A percentile compares a stretch with the other conserved stretches of the same genome.
Evolutionary conservation across 331 rosid genomes (phyloP).

Genomic region (Arachis monticola): DNA sequence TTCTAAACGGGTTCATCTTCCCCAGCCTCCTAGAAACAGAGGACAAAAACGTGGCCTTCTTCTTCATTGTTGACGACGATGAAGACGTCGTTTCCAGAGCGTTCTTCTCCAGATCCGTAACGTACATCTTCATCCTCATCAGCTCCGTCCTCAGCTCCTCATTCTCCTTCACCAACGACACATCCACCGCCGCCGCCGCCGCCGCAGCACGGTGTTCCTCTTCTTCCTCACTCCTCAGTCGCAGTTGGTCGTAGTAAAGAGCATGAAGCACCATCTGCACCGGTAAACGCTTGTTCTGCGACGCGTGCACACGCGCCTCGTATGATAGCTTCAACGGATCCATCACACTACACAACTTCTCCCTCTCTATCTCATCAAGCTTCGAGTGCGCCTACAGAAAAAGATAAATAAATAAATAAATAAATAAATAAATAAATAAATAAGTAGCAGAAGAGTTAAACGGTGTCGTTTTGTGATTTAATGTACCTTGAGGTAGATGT

Average conservation of each 20-base stretch:
- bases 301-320: conserved; percentile 79
- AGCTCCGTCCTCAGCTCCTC: conserved; percentile 63
- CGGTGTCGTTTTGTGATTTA: neutral
- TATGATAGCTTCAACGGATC: conserved; percentile 72
- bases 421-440: neutral
- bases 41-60: conserved; percentile 61
- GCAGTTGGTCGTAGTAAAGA: conserved; percentile 71
- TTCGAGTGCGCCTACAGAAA: conserved; percentile 65
- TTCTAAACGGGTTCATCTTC: conserved; percentile 67
- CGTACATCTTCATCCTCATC: conserved; percentile 67
- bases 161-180: conserved; percentile 67
- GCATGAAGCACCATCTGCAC: conserved; percentile 83
- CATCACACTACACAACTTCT: conserved; percentile 81
- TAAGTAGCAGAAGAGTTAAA: neutral
- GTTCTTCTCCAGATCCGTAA: conserved; percentile 53
- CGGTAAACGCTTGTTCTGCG: conserved; percentile 76
- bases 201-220: conserved; percentile 12
- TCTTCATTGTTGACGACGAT: conserved; percentile 20
- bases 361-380: conserved; percentile 80
- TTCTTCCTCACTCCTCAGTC: conserved; percentile 59
- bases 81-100: conserved; percentile 35
- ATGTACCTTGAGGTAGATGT: conserved; percentile 72
- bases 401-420: too few relatives aligned
- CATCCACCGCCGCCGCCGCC: conserved; percentile 39
- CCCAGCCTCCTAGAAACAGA: conserved; percentile 66